Base-by-base conservation (phyloP, 1,284 basidiomycete species). In the Sanghuangporus baumii region DNA sequence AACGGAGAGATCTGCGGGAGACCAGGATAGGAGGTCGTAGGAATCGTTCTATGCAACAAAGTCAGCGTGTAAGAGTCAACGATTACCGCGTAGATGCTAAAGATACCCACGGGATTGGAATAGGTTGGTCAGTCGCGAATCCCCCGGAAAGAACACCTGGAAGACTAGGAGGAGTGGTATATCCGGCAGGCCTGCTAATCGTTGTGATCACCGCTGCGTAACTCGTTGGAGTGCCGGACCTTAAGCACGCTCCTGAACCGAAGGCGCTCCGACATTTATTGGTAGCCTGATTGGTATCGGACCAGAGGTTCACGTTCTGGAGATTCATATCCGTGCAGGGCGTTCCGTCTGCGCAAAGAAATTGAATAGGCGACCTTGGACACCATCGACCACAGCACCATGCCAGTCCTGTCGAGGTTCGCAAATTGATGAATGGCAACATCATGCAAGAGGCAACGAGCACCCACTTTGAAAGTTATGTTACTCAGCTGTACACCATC, bases 251-350 rank as follows among this genome's bases (percentile, higher is more conserved):
- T n/a, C 74, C 74, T 16, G 68, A 66, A 7, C 73, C 73, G 62
- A 70, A 75, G 20, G 73, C 73, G 57, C 67, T 69, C 61, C 69
- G 68, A 68, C 73, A 74, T 57, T 73, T 73, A 66, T 69, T 65
- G 36, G 69, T 65, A n/a, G 71, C 73, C 65, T 69, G 59, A 61
- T 68, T 63, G 8, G 70, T 72, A 40, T 64, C 63, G 6, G 71
- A 70, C 71, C 72, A 75, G 65, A 74, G 70, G 63, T 72, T 72
- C n/a, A 74, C 73, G 65, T 74, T 71, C 20, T 48, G 52, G 52
- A 75, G 67, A 3, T 62, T 68, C 62, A 75, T 71, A 62, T 68
- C 66, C 46, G 66, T 67, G 70, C 74, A 75, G 11, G 74, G 74
- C n/a, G 72, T 71, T 23, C 68, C 69, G 60, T 74, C 72, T 1